Evolutionary conservation across 2,329 filamentous ascomycete genomes (phyloP).

Genomic region (Epichloe gansuensis): DNA sequence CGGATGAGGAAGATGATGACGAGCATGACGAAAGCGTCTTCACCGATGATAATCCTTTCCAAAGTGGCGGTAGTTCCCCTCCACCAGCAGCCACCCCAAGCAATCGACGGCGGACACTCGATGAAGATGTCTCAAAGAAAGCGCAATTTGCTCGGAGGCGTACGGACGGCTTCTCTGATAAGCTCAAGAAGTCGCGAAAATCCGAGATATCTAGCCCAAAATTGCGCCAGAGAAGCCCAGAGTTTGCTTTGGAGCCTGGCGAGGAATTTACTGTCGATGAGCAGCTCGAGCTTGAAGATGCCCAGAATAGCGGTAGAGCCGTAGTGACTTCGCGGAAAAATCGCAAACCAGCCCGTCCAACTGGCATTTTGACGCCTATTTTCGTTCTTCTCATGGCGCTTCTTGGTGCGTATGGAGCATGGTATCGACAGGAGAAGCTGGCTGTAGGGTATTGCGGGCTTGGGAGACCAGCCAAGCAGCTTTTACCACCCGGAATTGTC

Average conservation of each 20-base stretch:
- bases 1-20: background rate
- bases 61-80: conserved; percentile 62
- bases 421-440: conserved; percentile 93
- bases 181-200: conserved; percentile 31
- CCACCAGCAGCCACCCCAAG: conserved; percentile 34
- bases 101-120: conserved; percentile 36
- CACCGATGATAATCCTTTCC: conserved; percentile 84
- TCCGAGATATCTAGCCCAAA: conserved; percentile 42
- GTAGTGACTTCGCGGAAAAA: conserved; percentile 31
- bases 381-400: conserved; percentile 59
- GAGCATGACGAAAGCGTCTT: conserved; percentile 53
- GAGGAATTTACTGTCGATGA: conserved; percentile 94
- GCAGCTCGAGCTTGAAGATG: conserved; percentile 65
- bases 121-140: conserved; percentile 28
- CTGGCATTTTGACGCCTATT: conserved; percentile 49
- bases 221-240: conserved; percentile 20
- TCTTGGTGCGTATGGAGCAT: conserved; percentile 58
- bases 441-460: conserved; percentile 90
- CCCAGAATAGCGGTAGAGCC: conserved; percentile 40
- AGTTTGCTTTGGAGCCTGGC: conserved; percentile 45
- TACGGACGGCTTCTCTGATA: conserved; percentile 23
- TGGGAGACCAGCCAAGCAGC: conserved; percentile 45
- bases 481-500: conserved; percentile 35
- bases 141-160: conserved; percentile 31
- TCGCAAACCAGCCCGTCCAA: conserved; percentile 23